Evolutionary conservation across 192 early-diverging fungal species (phyloP).

Genomic region (Paraglomus occultum): DNA sequence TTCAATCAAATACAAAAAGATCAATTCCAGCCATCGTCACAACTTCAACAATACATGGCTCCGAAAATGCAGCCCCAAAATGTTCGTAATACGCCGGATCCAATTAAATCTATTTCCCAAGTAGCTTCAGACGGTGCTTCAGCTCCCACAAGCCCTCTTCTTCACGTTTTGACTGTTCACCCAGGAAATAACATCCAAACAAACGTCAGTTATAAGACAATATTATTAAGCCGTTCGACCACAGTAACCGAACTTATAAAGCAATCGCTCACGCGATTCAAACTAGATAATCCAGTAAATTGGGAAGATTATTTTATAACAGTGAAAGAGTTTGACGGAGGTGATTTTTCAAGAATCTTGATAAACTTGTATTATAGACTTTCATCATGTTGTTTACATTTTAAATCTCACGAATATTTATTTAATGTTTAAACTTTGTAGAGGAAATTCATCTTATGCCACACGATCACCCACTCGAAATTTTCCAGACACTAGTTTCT

Average conservation of each 20-base stretch:
- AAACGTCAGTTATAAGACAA: slow-evolving; percentile 46
- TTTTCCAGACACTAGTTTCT: slow-evolving; percentile 51
- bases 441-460: slow-evolving; percentile 49
- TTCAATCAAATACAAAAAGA: slow-evolving; percentile 26
- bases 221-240: slow-evolving; percentile 44
- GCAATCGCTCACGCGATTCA: slow-evolving; percentile 52
- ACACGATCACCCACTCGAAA: slow-evolving; percentile 52
- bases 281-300: slow-evolving; percentile 45
- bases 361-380: not conserved
- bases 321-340: slow-evolving; percentile 51
- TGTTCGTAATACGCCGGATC: not conserved
- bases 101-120: not conserved
- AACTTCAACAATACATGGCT: slow-evolving; percentile 10
- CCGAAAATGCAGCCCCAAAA: slow-evolving; percentile 27
- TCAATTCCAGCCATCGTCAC: slow-evolving; percentile 21
- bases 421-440: slow-evolving; percentile 13
- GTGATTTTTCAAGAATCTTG: slow-evolving; percentile 30
- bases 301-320: slow-evolving; percentile 48
- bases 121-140: not conserved
- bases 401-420: not conserved
- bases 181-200: slow-evolving; percentile 45
- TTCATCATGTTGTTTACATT: slow-evolving; percentile 3
- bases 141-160: not conserved
- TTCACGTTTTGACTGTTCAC: slow-evolving; percentile 52
- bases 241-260: slow-evolving; percentile 48